These are phyloP conservation scores for Saccharum officinarum DNA, from an alignment of 176 grass and related monocot genomes.

Conservation along the genomic window DNA sequence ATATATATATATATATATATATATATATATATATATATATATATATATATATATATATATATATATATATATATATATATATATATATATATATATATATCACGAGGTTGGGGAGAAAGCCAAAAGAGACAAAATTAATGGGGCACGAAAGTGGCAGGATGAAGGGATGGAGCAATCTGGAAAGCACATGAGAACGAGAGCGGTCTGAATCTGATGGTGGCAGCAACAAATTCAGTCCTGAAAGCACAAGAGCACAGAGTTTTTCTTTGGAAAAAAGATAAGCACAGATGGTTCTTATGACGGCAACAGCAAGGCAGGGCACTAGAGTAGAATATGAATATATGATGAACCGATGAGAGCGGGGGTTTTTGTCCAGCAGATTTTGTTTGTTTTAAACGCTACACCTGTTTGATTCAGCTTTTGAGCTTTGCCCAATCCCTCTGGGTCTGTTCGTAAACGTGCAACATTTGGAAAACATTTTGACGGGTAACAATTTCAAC, in stretches of 20 bases:
- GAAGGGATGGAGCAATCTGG: neutral
- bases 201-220: neutral
- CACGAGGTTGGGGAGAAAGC: neutral
- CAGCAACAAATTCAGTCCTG: neutral
- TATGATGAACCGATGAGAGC: neutral
- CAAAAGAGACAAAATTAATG: too few species aligned
- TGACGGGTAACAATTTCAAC: neutral
- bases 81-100: too few species aligned
- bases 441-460: too few species aligned
- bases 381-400: neutral
- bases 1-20: too few species aligned
- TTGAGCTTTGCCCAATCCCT: neutral
- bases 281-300: neutral
- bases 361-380: neutral
- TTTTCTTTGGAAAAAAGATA: too few species aligned
- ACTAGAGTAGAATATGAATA: neutral
- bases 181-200: neutral
- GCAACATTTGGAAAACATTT: neutral
- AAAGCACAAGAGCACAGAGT: neutral
- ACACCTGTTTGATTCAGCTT: neutral
- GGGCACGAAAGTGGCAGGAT: constrained; percentile 14
- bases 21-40: too few species aligned
- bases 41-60: too few species aligned
- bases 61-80: too few species aligned
- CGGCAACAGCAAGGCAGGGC: neutral